Percentiles rank a stretch among this genome's conserved stretches.
Conservation (phyloP, 208 protist species). For the Crithidia mellificae region DNA sequence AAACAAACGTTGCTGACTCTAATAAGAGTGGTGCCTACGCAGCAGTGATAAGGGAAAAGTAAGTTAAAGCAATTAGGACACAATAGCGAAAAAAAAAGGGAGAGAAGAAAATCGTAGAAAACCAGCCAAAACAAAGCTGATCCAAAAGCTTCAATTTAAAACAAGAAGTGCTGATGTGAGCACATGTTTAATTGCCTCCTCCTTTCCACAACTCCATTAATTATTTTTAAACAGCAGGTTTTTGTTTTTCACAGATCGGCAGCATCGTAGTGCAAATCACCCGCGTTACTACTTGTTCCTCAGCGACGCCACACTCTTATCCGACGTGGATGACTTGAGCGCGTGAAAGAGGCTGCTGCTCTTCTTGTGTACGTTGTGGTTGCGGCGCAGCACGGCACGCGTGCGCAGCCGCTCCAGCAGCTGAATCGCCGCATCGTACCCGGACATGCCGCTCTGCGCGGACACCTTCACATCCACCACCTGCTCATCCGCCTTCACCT, state of each 20-base stretch:
- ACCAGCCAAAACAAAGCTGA: not conserved
- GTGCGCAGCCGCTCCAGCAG: constrained; percentile 71
- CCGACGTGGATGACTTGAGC: constrained; percentile 5
- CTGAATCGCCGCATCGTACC: constrained; percentile 48
- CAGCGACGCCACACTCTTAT: not conserved
- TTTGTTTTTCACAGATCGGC: too few relatives aligned
- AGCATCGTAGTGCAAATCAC: too few relatives aligned
- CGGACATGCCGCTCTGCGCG: constrained; percentile 70
- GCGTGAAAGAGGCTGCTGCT: constrained; percentile 9
- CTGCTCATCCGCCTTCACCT: constrained; percentile 55
- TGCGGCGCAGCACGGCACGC: constrained; percentile 39
- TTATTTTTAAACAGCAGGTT: too few relatives aligned
- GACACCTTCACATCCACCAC: constrained; percentile 81
- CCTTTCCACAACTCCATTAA: not conserved
- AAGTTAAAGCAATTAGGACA: not conserved
- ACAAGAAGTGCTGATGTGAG: too few relatives aligned
- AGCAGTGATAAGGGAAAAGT: not conserved
- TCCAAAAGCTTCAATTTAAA: too few relatives aligned
- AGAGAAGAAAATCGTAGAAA: not conserved
- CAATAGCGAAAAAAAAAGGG: not conserved
- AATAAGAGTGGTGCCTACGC: not conserved
- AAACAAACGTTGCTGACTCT: not conserved
- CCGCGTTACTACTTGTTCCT: constrained; percentile 5
- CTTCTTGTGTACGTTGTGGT: constrained; percentile 16
- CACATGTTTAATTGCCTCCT: too few relatives aligned